phyloP scores from a whole-genome alignment of 192 early-diverging fungal genomes.

The Coemansia sp. region DNA sequence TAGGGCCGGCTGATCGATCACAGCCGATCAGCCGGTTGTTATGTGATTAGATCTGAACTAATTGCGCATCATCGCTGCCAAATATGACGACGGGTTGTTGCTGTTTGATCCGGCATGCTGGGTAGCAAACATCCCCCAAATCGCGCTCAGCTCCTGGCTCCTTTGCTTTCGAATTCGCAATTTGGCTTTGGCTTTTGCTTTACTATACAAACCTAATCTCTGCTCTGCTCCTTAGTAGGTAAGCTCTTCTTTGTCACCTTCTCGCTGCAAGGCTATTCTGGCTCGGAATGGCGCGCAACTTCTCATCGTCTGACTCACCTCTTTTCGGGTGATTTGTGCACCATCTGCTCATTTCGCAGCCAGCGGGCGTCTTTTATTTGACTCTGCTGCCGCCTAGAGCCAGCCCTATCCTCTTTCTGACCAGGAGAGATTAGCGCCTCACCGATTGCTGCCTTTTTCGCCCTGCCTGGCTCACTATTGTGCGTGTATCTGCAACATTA shows the following conservation, averaged over 20 bases:
- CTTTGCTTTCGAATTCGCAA: not conserved
- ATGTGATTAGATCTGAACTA: not conserved
- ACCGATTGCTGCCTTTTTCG: not conserved
- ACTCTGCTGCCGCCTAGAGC: not conserved
- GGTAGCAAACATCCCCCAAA: not conserved
- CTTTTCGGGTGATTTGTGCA: not conserved
- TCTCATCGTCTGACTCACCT: not conserved
- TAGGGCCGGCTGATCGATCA: conserved; percentile 15
- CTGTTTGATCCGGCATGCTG: not conserved
- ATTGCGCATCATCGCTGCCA: not conserved
- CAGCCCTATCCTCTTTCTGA: not conserved
- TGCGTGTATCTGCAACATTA: not conserved
- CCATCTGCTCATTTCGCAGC: not conserved
- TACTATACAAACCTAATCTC: not conserved
- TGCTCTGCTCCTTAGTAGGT: not conserved
- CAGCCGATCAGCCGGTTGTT: not conserved
- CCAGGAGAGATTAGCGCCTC: not conserved
- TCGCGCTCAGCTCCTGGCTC: not conserved
- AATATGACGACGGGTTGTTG: not conserved
- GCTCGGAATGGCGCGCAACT: not conserved
- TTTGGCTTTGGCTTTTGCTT: not conserved
- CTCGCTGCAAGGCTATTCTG: not conserved
- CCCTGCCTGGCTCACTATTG: conserved; percentile 5
- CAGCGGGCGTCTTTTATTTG: not conserved
- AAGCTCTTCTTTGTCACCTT: not conserved